Evolutionary conservation across 1,284 basidiomycete species (phyloP), one percentile per base, ranked within the genome.

Genomic region (Amylostereum areolatum): DNA sequence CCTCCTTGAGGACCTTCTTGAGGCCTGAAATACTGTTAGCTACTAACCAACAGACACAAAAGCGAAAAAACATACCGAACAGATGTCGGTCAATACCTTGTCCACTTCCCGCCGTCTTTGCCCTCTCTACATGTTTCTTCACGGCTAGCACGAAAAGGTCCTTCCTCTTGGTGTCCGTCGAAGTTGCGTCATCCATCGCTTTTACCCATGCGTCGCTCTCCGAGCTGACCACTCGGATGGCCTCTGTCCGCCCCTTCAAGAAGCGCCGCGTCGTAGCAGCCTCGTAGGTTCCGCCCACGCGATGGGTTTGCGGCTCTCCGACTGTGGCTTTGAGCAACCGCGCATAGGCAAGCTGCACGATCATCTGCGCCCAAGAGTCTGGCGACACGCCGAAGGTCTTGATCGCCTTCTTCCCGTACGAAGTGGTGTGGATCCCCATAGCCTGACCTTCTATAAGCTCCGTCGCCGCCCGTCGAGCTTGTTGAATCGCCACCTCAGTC

Each of bases 281-380:
- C 66, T 96, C 93, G 65, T 96, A 96, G 24, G 92, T 92, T 3
- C 78, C 86, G 5, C 84, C 77, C 18, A 65, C 75, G 28, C 65
- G 62, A 49, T 63, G 66, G 56, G 74, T 58, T 12, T 72, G 62
- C 4, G 56, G 52, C 2, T 59, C 48, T 24, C 52, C 72, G 34
- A 84, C 67, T 18, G 18, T 18, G 18, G 18, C 18, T 18, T 18
- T 18, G 18, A 18, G 18, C 46, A 92, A 73, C 6, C 90, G 78
- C 53, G 73, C 80, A 64, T 92, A 92, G 4, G 92, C 92, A 43
- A 96, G 72, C 66, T 96, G 92, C 51, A 95, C 75, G 56, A 89
- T 69, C 80, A 95, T 85, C 70, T 96, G 93, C 30, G 87, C 82
- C 91, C 92, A 96, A n/a, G 87, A 88, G 62, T 96, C 93, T 1